Percentiles rank a stretch among this genome's conserved stretches.
These are phyloP conservation scores for Saccharomycopsis sp. DNA, from an alignment of 805 yeast species.

Conservation along the genomic window DNA sequence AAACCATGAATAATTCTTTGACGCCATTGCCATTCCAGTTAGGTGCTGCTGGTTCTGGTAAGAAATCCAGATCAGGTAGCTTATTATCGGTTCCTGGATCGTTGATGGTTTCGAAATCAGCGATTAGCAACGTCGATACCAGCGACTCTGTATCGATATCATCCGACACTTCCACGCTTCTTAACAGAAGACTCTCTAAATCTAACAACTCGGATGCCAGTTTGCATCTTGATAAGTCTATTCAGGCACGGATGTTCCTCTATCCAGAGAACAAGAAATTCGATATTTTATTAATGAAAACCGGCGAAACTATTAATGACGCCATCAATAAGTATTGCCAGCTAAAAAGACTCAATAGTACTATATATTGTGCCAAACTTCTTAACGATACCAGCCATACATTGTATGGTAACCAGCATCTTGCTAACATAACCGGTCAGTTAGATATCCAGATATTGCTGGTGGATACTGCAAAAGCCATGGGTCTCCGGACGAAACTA, in stretches of 20 bases:
- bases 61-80: neutral
- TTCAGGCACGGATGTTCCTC: slow-evolving; percentile 6
- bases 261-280: slow-evolving; percentile 11
- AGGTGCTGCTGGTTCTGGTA: neutral
- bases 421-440: neutral
- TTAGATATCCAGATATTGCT: neutral
- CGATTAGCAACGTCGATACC: too few species aligned
- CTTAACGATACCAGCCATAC: slow-evolving; percentile 24
- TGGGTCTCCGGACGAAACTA: neutral
- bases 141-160: neutral
- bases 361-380: slow-evolving; percentile 32
- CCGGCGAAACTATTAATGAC: slow-evolving; percentile 28
- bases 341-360: slow-evolving; percentile 31
- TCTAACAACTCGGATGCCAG: slow-evolving; percentile 6
- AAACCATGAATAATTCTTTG: slow-evolving; percentile 40
- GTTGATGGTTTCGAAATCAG: neutral
- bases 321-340: slow-evolving; percentile 32
- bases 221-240: neutral
- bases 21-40: slow-evolving; percentile 45
- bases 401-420: neutral
- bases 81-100: neutral
- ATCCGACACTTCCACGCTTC: neutral
- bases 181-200: slow-evolving; percentile 1
- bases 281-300: slow-evolving; percentile 5
- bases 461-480: neutral